Evolutionary conservation across 2,329 filamentous ascomycete species (phyloP).

Genomic region (Colletotrichum neosansevieriae): DNA sequence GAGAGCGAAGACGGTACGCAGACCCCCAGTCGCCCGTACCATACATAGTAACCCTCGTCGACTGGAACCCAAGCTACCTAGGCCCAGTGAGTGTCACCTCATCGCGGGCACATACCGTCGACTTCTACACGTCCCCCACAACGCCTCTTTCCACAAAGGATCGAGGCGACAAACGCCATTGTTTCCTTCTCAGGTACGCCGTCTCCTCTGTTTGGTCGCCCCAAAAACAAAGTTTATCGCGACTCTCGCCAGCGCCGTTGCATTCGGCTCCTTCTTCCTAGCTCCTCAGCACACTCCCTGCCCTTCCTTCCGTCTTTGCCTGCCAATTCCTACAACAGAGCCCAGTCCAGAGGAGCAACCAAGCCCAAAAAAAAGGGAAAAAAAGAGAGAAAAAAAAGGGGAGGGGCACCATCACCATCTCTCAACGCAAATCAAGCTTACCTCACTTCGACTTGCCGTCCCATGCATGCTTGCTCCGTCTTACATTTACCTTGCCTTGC

Average conservation of each 20-base stretch:
- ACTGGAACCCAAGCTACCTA: not conserved
- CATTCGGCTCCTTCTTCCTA: conserved; percentile 34
- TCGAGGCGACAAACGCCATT: conserved; percentile 22
- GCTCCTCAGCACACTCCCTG: conserved; percentile 20
- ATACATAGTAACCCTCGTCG: conserved; percentile 15
- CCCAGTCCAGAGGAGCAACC: not conserved
- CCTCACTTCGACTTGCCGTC: conserved; percentile 11
- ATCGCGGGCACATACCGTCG: conserved; percentile 37
- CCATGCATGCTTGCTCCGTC: conserved; percentile 4
- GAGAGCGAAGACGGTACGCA: conserved; percentile 31
- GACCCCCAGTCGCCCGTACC: conserved; percentile 21
- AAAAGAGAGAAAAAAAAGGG: too few species aligned
- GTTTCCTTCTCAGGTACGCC: conserved; percentile 36
- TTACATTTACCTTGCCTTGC: conserved; percentile 7
- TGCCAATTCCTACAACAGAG: not conserved
- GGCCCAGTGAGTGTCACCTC: conserved; percentile 25
- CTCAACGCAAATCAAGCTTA: conserved; percentile 2
- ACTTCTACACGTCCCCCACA: conserved; percentile 39
- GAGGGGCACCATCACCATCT: too few species aligned
- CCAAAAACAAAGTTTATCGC: conserved; percentile 36
- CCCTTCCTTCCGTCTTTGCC: not conserved
- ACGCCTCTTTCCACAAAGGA: conserved; percentile 17
- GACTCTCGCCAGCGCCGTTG: conserved; percentile 39
- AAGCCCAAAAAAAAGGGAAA: not conserved
- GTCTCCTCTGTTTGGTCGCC: conserved; percentile 19